A percentile compares a stretch with the other conserved stretches of the same genome.
Conservation (phyloP, 305 asterid species). For the Fraxinus xanthoxyloides region DNA sequence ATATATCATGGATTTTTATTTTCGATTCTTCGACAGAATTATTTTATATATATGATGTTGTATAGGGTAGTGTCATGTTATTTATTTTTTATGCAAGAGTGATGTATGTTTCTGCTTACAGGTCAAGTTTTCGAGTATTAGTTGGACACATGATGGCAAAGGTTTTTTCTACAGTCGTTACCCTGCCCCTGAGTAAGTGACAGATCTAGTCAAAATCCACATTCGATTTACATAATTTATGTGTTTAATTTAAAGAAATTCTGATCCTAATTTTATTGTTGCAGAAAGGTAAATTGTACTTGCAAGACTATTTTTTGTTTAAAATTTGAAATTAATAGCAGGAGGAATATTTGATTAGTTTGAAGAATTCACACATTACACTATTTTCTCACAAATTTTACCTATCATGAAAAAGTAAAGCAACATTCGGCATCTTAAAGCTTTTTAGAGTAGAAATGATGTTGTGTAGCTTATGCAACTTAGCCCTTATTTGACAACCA, state of each 20-base stretch:
- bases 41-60: slow-evolving; percentile 8
- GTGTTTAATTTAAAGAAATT: background rate
- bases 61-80: background rate
- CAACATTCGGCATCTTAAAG: background rate
- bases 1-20: background rate
- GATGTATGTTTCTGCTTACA: slow-evolving; percentile 27
- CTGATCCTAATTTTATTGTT: background rate
- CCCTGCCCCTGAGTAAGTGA: slow-evolving; percentile 78
- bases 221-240: slow-evolving; percentile 12
- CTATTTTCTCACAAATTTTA: background rate
- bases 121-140: slow-evolving; percentile 76
- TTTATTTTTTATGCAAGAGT: background rate
- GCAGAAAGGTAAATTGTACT: background rate
- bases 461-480: background rate
- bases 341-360: background rate
- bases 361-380: background rate
- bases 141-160: slow-evolving; percentile 86
- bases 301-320: background rate
- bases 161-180: slow-evolving; percentile 95
- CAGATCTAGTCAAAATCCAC: background rate
- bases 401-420: background rate
- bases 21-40: background rate
- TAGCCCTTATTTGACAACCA: background rate
- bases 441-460: background rate
- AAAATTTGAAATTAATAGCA: background rate